Evolutionary conservation across 495 filamentous ascomycete genomes (phyloP).

Genomic region (Astrocystis sublimbata): DNA sequence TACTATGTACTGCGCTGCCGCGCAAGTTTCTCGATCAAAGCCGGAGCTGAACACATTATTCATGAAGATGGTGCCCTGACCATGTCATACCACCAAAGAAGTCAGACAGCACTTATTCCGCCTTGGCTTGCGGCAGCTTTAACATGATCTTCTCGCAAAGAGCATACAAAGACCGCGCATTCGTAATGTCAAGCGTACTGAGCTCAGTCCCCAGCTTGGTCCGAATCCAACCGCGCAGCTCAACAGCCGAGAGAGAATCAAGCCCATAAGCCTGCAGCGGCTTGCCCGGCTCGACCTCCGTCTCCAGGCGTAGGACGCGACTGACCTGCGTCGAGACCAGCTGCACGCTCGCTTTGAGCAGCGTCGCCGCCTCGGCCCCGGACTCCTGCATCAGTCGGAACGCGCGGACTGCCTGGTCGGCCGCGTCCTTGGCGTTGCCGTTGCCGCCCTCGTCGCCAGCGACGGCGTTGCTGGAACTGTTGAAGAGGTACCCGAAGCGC

Average conservation of each 20-base stretch:
- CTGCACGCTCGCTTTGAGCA: background rate
- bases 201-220: background rate
- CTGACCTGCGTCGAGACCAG: background rate
- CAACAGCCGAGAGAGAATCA: background rate
- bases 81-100: too few relatives aligned
- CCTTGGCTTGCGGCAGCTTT: too few relatives aligned
- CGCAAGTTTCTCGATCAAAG: too few relatives aligned
- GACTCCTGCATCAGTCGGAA: background rate
- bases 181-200: background rate
- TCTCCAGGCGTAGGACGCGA: background rate
- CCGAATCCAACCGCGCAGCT: background rate
- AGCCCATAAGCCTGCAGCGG: background rate
- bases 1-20: too few relatives aligned
- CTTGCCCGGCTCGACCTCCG: background rate
- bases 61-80: too few relatives aligned
- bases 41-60: too few relatives aligned
- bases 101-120: too few relatives aligned
- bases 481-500: constrained; percentile 10
- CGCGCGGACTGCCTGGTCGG: background rate
- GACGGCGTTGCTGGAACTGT: background rate
- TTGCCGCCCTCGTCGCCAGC: background rate
- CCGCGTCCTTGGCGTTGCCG: background rate
- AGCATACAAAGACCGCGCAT: too few relatives aligned
- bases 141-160: too few relatives aligned
- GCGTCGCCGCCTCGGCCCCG: background rate